Conservation (phyloP, 148 eudicot species). For the Pouteria glomerata region DNA sequence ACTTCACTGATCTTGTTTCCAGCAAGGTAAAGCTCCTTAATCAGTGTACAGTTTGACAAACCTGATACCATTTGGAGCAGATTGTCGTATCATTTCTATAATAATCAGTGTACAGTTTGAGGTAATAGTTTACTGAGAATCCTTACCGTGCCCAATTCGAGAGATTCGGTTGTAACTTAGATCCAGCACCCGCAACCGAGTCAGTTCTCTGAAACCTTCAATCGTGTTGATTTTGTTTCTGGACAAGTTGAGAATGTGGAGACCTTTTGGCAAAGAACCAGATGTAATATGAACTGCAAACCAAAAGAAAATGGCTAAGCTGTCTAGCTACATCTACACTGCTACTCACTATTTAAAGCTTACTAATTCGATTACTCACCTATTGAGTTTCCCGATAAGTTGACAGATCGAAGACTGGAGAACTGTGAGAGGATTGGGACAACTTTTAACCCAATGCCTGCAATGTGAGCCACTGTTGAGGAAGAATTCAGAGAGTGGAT, state of each 20-base stretch:
- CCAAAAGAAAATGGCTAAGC: conserved; percentile 11
- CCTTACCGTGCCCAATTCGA: conserved; percentile 81
- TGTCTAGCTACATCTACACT: neutral
- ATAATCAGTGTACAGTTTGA: neutral
- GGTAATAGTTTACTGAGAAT: neutral
- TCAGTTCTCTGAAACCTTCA: conserved; percentile 82
- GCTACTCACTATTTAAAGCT: neutral
- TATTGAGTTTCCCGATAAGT: conserved; percentile 75
- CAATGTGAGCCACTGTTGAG: conserved; percentile 79
- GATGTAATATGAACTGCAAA: conserved; percentile 64
- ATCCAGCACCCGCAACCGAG: conserved; percentile 71
- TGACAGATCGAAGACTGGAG: conserved; percentile 76
- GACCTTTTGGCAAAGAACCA: conserved; percentile 87
- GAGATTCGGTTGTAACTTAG: conserved; percentile 81
- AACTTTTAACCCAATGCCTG: conserved; percentile 73
- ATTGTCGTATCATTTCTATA: neutral
- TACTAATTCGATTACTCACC: conserved; percentile 32
- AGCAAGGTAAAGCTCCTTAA: conserved; percentile 79
- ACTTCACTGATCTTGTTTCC: conserved; percentile 90
- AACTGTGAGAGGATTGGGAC: conserved; percentile 62
- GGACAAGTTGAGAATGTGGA: conserved; percentile 77
- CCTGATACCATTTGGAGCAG: conserved; percentile 37
- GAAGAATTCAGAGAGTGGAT: conserved; percentile 83
- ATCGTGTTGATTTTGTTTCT: conserved; percentile 72
- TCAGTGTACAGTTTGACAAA: conserved; percentile 63